phyloP scores from a whole-genome alignment of 2,329 filamentous ascomycete genomes.

The Coniochaeta hoffmannii region DNA sequence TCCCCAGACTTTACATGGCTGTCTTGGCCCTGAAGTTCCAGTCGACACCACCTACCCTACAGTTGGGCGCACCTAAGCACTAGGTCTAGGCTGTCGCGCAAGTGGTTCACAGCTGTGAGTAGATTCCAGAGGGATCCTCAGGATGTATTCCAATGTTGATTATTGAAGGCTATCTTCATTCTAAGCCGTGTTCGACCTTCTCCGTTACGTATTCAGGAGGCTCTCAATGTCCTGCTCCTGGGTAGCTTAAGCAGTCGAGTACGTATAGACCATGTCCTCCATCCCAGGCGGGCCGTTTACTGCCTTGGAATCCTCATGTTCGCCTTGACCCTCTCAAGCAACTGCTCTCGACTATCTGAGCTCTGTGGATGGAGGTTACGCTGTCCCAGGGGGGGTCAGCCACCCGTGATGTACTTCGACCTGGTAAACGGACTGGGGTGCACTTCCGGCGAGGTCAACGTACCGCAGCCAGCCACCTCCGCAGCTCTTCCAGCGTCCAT shows the following conservation, averaged over 20 bases:
- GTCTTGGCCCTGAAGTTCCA: too few relatives aligned
- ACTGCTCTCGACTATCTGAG: conserved; percentile 34
- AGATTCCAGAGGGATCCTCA: too few relatives aligned
- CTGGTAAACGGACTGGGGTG: not conserved
- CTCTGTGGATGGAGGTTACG: conserved; percentile 38
- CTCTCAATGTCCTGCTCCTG: not conserved
- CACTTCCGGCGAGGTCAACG: conserved; percentile 23
- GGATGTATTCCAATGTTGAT: too few relatives aligned
- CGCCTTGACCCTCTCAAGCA: conserved; percentile 36
- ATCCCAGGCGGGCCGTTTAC: conserved; percentile 5
- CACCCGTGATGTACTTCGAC: not conserved
- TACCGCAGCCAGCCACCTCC: conserved; percentile 75
- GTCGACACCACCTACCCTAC: too few relatives aligned
- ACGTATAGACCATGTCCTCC: too few relatives aligned
- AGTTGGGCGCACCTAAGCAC: too few relatives aligned
- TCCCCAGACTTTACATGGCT: not conserved
- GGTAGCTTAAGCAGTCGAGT: too few relatives aligned
- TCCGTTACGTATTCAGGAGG: not conserved
- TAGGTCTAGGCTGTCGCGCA: too few relatives aligned
- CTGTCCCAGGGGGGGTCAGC: conserved; percentile 20
- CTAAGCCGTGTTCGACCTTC: not conserved
- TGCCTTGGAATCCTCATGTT: conserved; percentile 37
- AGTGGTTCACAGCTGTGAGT: too few relatives aligned
- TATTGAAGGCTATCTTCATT: not conserved
- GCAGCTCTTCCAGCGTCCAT: conserved; percentile 77